Conservation (phyloP, 192 early-diverging fungal species). For the Dissophora ornata region DNA sequence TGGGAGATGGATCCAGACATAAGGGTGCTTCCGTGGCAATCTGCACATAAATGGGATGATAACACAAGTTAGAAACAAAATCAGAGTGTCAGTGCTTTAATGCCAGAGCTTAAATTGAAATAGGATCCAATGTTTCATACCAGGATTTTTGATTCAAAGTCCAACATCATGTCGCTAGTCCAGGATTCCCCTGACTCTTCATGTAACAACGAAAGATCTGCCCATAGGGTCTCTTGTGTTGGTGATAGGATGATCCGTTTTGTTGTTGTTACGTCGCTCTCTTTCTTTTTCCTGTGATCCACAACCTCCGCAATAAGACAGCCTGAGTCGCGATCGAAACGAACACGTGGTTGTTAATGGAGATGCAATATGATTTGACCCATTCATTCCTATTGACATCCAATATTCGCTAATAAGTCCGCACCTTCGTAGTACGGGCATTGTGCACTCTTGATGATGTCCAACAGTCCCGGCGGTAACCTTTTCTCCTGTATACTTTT, state of each 20-base stretch:
- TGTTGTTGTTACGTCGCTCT: slow-evolving; percentile 13
- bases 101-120: too few relatives aligned
- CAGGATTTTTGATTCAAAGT: slow-evolving; percentile 74
- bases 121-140: slow-evolving; percentile 21
- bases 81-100: too few relatives aligned
- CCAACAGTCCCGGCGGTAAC: slow-evolving; percentile 74
- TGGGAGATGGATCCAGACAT: slow-evolving; percentile 74
- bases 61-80: too few relatives aligned
- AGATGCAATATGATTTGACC: too few relatives aligned
- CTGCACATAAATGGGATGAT: slow-evolving; percentile 30
- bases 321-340: slow-evolving; percentile 34
- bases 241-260: slow-evolving; percentile 61
- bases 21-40: slow-evolving; percentile 75
- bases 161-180: slow-evolving; percentile 66
- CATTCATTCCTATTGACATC: too few relatives aligned
- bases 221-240: slow-evolving; percentile 65
- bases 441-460: slow-evolving; percentile 71
- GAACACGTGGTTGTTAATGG: too few relatives aligned
- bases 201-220: slow-evolving; percentile 60
- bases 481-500: slow-evolving; percentile 59
- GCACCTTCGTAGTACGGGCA: slow-evolving; percentile 65
- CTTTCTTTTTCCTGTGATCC: slow-evolving; percentile 66
- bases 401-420: too few relatives aligned
- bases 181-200: slow-evolving; percentile 58
- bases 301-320: slow-evolving; percentile 77